Base-by-base conservation (phyloP, 768 basidiomycete species). In the Lactarius hengduanensis region DNA sequence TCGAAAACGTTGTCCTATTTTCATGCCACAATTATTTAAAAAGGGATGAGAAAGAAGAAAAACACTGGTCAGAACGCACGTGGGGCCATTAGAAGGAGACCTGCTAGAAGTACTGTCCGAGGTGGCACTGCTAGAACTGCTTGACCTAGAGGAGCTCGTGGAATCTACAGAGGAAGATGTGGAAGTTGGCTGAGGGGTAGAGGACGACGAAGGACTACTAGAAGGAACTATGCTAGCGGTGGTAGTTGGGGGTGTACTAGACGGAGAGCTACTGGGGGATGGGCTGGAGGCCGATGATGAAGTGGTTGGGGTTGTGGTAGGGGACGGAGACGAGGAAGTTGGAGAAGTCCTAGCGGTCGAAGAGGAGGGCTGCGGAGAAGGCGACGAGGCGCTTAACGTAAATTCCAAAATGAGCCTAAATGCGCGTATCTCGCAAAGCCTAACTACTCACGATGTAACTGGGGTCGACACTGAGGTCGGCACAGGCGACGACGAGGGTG, bases 1-100 rank as follows among this genome's bases (percentile, higher is more conserved):
- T 83, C 64, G 76, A 74, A 61, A 86, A 77, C 2, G 84, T 88
- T 28, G 82, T 80, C 63, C 87, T 89, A 30, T 9, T 50, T 43
- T 36, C n/a, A 34, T 16, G 32, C 5, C n/a, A 40, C 11, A 16
- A 72, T 65, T 57, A 70, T 38, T 13, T 38, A 68, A 55, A 55
- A 56, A 28, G 69, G 15, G 63, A 65, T 43, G 70, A 55, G 53
- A 57, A 22, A 38, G 61, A 54, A 26, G 61, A 54, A 26, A 58
- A 59, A 62, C 65, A 69, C 60, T 67, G 64, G 62, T 70, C 63
- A 72, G 70, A 70, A 72, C 73, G 67, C 75, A 74, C 30, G 67
- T 64, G 57, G 70, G 59, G 10, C 32, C 8, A 9, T 56, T n/a
- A 9, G 64, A 41, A 34, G 68, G 57, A 56, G 38, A 22, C 26